Evolutionary conservation across 208 protist genomes (phyloP), one percentile per base, ranked within the genome.

Genomic region (Trypanosoma conorhini): DNA sequence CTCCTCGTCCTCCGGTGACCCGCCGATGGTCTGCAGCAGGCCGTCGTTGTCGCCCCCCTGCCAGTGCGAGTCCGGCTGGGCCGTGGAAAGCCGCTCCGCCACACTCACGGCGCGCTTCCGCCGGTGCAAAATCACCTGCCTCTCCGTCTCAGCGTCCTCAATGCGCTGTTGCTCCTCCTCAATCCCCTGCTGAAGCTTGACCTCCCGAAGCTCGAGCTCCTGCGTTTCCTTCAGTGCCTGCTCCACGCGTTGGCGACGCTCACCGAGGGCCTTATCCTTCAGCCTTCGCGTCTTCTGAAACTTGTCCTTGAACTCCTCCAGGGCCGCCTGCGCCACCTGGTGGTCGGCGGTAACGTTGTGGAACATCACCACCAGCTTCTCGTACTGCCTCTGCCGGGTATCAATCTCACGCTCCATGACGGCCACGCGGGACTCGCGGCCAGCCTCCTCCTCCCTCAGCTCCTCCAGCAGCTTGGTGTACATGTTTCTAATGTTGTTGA

Each of bases 351-450:
- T 67, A 1, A 91, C 88, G 44, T 93, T 95, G 38, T 85, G 79
- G 51, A 86, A 92, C 71, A 98, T 95, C 22, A 83, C 64, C 0
- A 94, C 61, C 5, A 98, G 85, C 70, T 98, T 86, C n/a, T 89
- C 60, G 33, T 94, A 87, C 42, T 98, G 95, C 28, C 87, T 76
- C 24, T 95, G 84, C 38, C 97, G 94, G 22, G 88, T 85, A n/a
- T 80, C 65, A 28, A 87, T 70, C 50, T 94, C 85, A 38, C 72
- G 63, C 63, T 96, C 88, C 1, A 98, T 67, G 12, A 77, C 30
- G 12, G 56, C 50, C 46, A 96, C 80, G 55, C 84, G 76, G 35
- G 78, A 79, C 51, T 96, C 87, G 67, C 89, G 95, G 26, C 80
- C 71, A 31, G 79, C 52, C n/a, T 81, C 75, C 50, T 96, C 91